Conservation (phyloP, 306 rosid species). For the Inga oerstediana region DNA sequence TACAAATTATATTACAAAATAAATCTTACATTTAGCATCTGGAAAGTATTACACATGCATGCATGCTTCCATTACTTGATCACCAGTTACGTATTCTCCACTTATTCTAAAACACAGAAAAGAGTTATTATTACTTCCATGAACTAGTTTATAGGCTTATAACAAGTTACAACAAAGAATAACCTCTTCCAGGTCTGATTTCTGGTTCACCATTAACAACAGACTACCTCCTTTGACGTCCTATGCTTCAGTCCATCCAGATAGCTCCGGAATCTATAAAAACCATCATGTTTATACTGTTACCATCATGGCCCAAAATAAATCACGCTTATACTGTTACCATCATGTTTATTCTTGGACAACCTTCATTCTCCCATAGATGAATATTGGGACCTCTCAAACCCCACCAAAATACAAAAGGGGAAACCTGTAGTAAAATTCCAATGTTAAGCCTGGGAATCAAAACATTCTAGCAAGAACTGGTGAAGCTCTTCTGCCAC, state of each 20-base stretch:
- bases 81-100: background rate
- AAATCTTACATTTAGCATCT: too few species aligned
- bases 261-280: background rate
- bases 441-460: conserved; percentile 30
- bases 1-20: too few species aligned
- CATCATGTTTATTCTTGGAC: conserved; percentile 28
- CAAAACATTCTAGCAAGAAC: conserved; percentile 70
- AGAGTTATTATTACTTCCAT: background rate
- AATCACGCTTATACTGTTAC: conserved; percentile 19
- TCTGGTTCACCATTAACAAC: background rate
- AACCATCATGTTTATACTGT: conserved; percentile 21
- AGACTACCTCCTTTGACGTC: background rate
- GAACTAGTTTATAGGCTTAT: background rate
- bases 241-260: background rate
- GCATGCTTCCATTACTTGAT: background rate
- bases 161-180: background rate
- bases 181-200: background rate
- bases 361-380: conserved; percentile 30
- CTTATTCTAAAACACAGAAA: background rate
- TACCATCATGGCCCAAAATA: background rate
- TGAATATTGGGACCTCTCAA: background rate
- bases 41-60: background rate
- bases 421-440: conserved; percentile 14
- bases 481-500: conserved; percentile 80
- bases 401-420: conserved; percentile 7